These are phyloP conservation scores for Puccinia sorghi DNA, from an alignment of 1,284 basidiomycete genomes.

Conservation along the genomic window DNA sequence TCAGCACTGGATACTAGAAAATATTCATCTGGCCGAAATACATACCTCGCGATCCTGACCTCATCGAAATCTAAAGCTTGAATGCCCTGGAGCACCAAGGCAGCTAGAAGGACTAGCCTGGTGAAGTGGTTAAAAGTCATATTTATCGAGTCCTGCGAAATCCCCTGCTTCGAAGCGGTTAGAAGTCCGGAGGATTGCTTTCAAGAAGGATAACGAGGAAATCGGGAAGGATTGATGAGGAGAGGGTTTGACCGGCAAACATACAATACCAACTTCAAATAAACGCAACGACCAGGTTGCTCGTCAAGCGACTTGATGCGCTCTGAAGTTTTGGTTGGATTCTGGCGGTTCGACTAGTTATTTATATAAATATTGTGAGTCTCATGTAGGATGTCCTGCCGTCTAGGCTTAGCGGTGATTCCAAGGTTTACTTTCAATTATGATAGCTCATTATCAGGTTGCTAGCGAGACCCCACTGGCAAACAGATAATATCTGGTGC, in stretches of 20 bases:
- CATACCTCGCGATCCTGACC: neutral
- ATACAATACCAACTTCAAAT: too few relatives aligned
- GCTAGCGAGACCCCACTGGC: too few relatives aligned
- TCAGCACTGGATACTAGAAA: neutral
- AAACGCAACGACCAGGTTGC: neutral
- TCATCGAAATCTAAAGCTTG: slow-evolving; percentile 12
- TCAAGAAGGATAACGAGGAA: neutral
- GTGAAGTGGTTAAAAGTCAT: slow-evolving; percentile 2
- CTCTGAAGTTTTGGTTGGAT: neutral
- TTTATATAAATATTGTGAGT: too few relatives aligned
- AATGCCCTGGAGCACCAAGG: slow-evolving; percentile 2
- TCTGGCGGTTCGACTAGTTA: neutral
- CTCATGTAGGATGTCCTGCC: too few relatives aligned
- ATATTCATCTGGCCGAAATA: neutral
- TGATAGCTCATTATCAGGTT: too few relatives aligned
- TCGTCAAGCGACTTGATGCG: neutral
- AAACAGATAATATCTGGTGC: too few relatives aligned
- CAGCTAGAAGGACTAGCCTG: slow-evolving; percentile 12
- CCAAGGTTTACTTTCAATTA: too few relatives aligned
- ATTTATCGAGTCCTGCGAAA: neutral
- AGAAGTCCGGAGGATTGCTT: neutral
- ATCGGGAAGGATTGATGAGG: too few relatives aligned
- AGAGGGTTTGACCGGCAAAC: too few relatives aligned
- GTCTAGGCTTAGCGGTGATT: too few relatives aligned
- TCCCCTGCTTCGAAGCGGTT: neutral